phyloP scores from a whole-genome alignment of 2,329 filamentous ascomycete genomes.

The Monilinia vaccinii-corymbosi region DNA sequence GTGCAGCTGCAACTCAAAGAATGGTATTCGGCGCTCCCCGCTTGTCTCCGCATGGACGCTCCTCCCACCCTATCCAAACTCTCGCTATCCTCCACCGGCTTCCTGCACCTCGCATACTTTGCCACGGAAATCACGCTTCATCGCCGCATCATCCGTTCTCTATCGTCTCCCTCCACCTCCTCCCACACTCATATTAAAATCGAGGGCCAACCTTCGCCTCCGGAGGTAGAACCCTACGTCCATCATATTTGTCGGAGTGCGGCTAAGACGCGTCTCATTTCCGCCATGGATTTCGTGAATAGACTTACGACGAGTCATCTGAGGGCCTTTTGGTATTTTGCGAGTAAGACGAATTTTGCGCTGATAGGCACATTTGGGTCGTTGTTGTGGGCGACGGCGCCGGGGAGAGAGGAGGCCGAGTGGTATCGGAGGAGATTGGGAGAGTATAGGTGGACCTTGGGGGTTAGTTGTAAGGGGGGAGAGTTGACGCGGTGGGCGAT shows the following conservation, averaged over 20 bases:
- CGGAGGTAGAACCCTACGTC: conserved; percentile 64
- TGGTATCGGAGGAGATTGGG: conserved; percentile 80
- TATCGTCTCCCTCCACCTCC: conserved; percentile 42
- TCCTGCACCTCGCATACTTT: conserved; percentile 86
- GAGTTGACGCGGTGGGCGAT: conserved; percentile 62
- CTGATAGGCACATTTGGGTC: conserved; percentile 91
- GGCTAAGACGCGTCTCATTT: conserved; percentile 88
- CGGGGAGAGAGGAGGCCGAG: conserved; percentile 78
- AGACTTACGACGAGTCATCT: conserved; percentile 78
- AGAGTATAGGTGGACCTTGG: conserved; percentile 91
- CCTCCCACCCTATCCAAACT: conserved; percentile 34
- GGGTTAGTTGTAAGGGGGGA: conserved; percentile 61
- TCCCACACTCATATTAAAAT: conserved; percentile 30
- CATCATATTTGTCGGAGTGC: conserved; percentile 88
- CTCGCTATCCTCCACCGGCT: conserved; percentile 56
- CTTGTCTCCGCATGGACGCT: conserved; percentile 56
- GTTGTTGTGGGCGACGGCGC: conserved; percentile 80
- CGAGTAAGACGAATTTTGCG: conserved; percentile 83
- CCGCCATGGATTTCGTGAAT: conserved; percentile 96
- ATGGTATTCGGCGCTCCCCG: conserved; percentile 64
- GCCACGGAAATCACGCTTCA: conserved; percentile 91
- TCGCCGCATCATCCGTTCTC: conserved; percentile 77
- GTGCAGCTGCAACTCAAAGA: conserved; percentile 77
- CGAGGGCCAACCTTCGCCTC: conserved; percentile 27
- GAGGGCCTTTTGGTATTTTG: conserved; percentile 87